Evolutionary conservation across 1,284 basidiomycete species (phyloP).

Genomic region (Ceratobasidium sp.): DNA sequence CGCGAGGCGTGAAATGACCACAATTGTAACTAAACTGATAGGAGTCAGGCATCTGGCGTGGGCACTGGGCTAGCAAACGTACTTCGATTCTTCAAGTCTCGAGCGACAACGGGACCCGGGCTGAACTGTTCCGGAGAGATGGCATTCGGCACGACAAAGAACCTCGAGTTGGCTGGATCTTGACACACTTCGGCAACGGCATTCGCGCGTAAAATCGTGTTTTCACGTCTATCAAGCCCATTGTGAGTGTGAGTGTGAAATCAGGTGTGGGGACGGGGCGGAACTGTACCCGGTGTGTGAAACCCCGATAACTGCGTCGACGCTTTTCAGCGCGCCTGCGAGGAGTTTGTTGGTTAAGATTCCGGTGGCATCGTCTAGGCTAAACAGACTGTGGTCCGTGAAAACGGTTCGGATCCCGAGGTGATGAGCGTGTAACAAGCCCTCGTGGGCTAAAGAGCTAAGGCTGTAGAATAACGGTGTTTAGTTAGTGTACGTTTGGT

Average conservation of each 20-base stretch:
- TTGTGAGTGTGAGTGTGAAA: conserved; percentile 3
- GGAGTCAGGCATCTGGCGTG: conserved; percentile 3
- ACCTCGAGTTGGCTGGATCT: conserved; percentile 67
- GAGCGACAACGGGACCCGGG: conserved; percentile 60
- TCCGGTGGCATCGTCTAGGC: conserved; percentile 95
- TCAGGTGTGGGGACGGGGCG: not conserved
- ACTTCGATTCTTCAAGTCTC: conserved; percentile 23
- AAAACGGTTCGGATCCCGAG: conserved; percentile 91
- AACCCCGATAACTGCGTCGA: conserved; percentile 95
- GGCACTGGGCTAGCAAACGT: not conserved
- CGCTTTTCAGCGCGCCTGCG: conserved; percentile 86
- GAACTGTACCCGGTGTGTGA: conserved; percentile 90
- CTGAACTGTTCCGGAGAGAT: conserved; percentile 90
- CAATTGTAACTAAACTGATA: conserved; percentile 81
- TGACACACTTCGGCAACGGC: conserved; percentile 61
- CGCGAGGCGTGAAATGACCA: conserved; percentile 94
- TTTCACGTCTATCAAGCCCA: conserved; percentile 77
- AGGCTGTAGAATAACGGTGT: conserved; percentile 62
- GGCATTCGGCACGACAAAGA: conserved; percentile 95
- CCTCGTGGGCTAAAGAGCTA: conserved; percentile 92
- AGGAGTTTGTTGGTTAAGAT: conserved; percentile 98
- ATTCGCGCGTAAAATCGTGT: conserved; percentile 87
- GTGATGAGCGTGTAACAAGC: conserved; percentile 87
- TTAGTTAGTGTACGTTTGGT: not conserved
- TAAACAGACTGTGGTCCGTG: conserved; percentile 97